phyloP scores from a whole-genome alignment of 148 eudicot species.

The Fagopyrum tataricum region DNA sequence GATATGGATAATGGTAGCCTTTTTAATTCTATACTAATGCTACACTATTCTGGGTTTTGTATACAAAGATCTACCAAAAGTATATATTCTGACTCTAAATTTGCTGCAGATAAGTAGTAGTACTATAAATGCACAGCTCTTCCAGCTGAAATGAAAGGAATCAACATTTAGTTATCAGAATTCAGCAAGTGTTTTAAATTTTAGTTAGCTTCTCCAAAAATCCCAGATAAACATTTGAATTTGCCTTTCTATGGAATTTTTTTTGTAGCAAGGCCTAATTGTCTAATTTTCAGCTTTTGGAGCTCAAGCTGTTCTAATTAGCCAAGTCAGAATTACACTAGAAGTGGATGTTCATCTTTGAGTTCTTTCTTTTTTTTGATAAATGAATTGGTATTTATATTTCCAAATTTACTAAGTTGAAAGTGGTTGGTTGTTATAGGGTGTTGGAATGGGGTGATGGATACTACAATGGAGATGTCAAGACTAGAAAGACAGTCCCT shows the following conservation, averaged over 20 bases:
- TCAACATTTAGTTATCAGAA: background rate
- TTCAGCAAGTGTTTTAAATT: background rate
- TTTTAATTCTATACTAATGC: no score
- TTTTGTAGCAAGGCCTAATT: background rate
- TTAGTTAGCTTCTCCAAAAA: background rate
- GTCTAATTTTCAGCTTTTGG: background rate
- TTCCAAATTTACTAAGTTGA: background rate
- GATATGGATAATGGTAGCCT: background rate
- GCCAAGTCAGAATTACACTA: background rate
- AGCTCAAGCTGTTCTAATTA: background rate
- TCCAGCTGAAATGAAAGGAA: background rate
- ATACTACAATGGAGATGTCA: constrained; percentile 55
- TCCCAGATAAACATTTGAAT: background rate
- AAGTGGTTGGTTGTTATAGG: constrained; percentile 23
- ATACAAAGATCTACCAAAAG: background rate
- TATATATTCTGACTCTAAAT: background rate
- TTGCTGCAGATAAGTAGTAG: constrained; percentile 1
- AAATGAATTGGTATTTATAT: background rate
- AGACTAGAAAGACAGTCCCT: constrained; percentile 24
- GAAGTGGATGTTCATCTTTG: background rate
- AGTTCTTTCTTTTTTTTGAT: background rate
- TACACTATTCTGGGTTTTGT: background rate
- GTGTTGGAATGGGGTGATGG: constrained; percentile 56
- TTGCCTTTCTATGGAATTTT: background rate
- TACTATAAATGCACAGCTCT: constrained; percentile 4